Base-by-base conservation (phyloP, 441 rosid genomes). In the Pelargonium hybrid region DNA sequence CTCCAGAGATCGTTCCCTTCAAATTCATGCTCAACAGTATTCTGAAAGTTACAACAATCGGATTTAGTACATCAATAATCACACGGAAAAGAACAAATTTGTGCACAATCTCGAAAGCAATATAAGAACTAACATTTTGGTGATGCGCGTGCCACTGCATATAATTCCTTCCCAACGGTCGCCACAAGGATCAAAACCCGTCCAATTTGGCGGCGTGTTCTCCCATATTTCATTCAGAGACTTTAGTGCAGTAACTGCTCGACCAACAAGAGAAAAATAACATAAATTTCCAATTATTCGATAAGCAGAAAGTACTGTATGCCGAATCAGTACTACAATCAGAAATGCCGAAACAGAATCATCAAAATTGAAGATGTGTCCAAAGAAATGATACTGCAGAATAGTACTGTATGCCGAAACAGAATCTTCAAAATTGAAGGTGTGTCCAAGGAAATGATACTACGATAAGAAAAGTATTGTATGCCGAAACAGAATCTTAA, bases 171-270 rank as follows among this genome's bases (percentile, higher is more conserved):
- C 90, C 99, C 99, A 94, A 0, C 21, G 37, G 61, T 52, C 68
- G 69, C 88, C 89, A 80, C 99, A 92, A 62, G 99, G 99, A 77
- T 94, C 98, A 29, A 67, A 3, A 9, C 86, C 88, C 13, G 4
- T 37, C 99, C 99, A 90, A 72, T 21, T 75, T 13, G 89, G 76
- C 10, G 93, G 98, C n/a, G 39, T 21, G 41, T 74, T 85, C 29
- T 75, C 15, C 97, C 96, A 89, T 34, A 5, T 48, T 48, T 1
- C 69, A 75, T 56, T 84, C 45, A 94, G 74, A 56, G 85, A 78
- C 1, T 20, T 71, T 75, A 94, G 48, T 11, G 71, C 77, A 71
- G 63, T 6, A 67, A 61, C 98, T 92, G 86, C 80, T 20, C 23
- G 63, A 20, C 4, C 13, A 76, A 54, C 66, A 64, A 43, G 56